Base-by-base conservation (phyloP, 2,329 filamentous ascomycete genomes). In the Pseudogymnoascus sp. region DNA sequence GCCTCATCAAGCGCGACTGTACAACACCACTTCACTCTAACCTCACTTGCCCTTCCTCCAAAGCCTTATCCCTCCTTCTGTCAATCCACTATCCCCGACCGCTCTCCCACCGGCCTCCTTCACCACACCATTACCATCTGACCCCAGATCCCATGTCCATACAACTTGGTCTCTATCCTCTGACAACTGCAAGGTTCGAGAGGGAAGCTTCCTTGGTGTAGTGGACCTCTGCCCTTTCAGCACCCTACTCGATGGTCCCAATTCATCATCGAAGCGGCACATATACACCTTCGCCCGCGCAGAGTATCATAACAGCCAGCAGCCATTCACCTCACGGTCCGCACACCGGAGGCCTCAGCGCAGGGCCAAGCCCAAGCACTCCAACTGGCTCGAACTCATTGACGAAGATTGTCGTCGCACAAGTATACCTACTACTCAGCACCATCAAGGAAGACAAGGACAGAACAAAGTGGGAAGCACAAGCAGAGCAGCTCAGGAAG, bases 391-490 rank as follows among this genome's bases (percentile, higher is more conserved):
- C 80, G 68, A 81, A 79, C 57, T 87, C 87, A 72, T 81, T 97
- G 69, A 89, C 89, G 64, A 97, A 95, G 78, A 94, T 99, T 74
- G 92, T 94, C 70, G 87, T 96, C 71, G 92, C 94, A 67, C 94
- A 99, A 79, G 86, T 97, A 67, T 96, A 94, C 77, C 86, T 99
- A 66, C 84, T 99, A 62, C 83, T 99, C 67, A 94, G 92, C 77
- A 92, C 91, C 35, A 88, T 97, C 73, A 97, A 94, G 75, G 92
- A 97, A 78, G 93, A 96, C 74, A 92, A 92, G 77, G 92, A 89
- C 72, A 86, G 87, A 72, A 84, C 57, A 39, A 96, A 95, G 89
- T 96, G 90, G 88, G 91, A 96, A 75, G 81, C 87, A 67, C 92
- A 96, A 78, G 87, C 86, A 72, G 90, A 95, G 70, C 92, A 96